Evolutionary conservation across 768 basidiomycete species (phyloP), one percentile per base, ranked within the genome.

Genomic region (Imleria badia): DNA sequence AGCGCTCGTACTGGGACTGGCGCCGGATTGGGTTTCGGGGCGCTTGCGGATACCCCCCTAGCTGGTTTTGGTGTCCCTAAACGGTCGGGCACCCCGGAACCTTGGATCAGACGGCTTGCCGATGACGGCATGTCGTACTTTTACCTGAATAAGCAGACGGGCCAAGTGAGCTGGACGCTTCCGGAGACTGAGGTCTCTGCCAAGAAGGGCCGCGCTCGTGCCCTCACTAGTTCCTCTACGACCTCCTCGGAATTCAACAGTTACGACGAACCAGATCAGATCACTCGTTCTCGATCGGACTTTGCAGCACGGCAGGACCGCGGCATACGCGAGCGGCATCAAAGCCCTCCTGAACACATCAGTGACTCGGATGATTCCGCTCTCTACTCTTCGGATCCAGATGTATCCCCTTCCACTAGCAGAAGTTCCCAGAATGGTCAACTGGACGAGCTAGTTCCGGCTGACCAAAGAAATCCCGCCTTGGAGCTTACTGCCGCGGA

Each of bases 341-440:
- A 72, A 33, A 71, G 66, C 46, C 59, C 58, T 14, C 60, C 67
- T 26, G 75, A 77, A 39, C 80, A 81, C 48, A 72, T 80, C 49
- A 90, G 90, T 65, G 81, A 85, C 64, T 92, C 90, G 11, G 91
- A 94, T 62, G 86, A 88, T 64, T 92, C 89, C 11, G 89, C 87
- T 5, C 53, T 68, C 33, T 73, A 71, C 45, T 71, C 70, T 45
- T 70, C 71, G 53, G 69, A 70, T 54, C 63, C 61, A 13, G 71
- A 67, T 23, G 55, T 62, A 43, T 73, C 72, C 6, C 68, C 70
- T 30, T 58, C 63, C 17, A 61, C 64, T 4, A 71, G 72, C 48
- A 59, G 66, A 34, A 69, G 67, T 45, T 71, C 72, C 41, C 71
- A 71, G 39, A 68, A 49, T 41, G 68, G 64, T 51, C 61, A 48